Evolutionary conservation across 345 rosid genomes (phyloP).

Genomic region (Erysimum cheiranthoides): DNA sequence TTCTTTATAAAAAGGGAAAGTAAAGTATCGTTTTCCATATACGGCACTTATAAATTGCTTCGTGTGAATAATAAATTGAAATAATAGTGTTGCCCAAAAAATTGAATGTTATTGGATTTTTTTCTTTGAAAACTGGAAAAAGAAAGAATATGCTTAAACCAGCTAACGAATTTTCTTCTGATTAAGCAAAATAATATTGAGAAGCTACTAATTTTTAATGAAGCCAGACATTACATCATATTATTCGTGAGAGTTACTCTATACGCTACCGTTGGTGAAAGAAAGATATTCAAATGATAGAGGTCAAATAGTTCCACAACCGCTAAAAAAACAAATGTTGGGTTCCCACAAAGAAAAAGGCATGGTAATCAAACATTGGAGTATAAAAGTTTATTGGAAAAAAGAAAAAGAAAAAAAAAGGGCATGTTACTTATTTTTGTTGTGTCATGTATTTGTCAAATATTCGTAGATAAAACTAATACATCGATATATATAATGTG

Average conservation of each 20-base stretch:
- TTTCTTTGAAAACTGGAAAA: background rate
- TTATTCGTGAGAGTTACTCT: constrained; percentile 20
- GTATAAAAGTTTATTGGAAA: background rate
- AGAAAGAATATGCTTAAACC: constrained; percentile 19
- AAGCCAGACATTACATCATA: constrained; percentile 8
- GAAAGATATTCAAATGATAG: background rate
- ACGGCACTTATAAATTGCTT: background rate
- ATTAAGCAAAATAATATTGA: background rate
- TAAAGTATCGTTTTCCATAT: constrained; percentile 15
- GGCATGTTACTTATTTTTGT: constrained; percentile 3
- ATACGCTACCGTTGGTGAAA: background rate
- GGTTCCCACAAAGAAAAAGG: background rate
- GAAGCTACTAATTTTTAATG: background rate
- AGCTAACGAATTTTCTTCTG: background rate
- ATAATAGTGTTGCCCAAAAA: constrained; percentile 6
- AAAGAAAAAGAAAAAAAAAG: background rate
- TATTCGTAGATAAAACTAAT: constrained; percentile 8
- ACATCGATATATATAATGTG: background rate
- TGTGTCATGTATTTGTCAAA: constrained; percentile 23
- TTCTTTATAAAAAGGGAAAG: constrained; percentile 18
- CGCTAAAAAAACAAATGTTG: too few species aligned
- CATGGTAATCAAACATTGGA: background rate
- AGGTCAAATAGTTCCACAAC: too few species aligned
- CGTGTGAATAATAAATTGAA: background rate
- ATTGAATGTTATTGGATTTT: background rate